Evolutionary conservation across 805 yeast species (phyloP), one percentile per base, ranked within the genome.

Genomic region (Kuraishia borneana): DNA sequence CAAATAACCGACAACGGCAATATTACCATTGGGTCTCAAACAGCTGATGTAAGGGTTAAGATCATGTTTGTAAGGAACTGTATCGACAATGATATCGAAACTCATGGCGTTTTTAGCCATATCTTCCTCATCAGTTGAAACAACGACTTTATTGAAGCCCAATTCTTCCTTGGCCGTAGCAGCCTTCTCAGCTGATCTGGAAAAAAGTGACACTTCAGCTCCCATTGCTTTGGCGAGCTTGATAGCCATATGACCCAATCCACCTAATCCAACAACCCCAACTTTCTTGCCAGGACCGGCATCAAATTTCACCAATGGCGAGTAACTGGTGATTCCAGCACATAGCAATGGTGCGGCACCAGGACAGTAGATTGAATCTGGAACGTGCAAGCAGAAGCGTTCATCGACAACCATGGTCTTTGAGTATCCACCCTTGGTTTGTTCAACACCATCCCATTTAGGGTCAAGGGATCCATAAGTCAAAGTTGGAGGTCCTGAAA

Each of bases 361-460:
- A 21, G 47, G 53, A 5, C 67, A 50, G n/a, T 48, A 56, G 38
- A 71, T 43, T 9, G 36, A 48, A 6, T 68, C 72, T 3, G 76
- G 76, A 38, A 71, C 64, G 10, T 60, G 59, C 50, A 68, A 68
- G 9, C 60, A 65, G 47, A 63, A 68, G 32, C 58, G 53, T 39
- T 62, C 60, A 42, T 65, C 54, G 23, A 58, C 65, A 39, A 68
- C 55, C 34, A 62, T 46, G 44, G 67, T 71, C 22, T 70, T 61
- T 7, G 75, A 56, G 47, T 68, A 70, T n/a, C 75, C 75, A 44
- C 74, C 75, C n/a, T n/a, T n/a, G n/a, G n/a, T n/a, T n/a, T n/a
- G n/a, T n/a, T n/a, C n/a, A n/a, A n/a, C n/a, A n/a, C n/a, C n/a
- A n/a, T n/a, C n/a, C n/a, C n/a, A n/a, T n/a, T n/a, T n/a, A n/a